Conservation (phyloP, 164 flowering plant genomes). For the Stephania japonica region DNA sequence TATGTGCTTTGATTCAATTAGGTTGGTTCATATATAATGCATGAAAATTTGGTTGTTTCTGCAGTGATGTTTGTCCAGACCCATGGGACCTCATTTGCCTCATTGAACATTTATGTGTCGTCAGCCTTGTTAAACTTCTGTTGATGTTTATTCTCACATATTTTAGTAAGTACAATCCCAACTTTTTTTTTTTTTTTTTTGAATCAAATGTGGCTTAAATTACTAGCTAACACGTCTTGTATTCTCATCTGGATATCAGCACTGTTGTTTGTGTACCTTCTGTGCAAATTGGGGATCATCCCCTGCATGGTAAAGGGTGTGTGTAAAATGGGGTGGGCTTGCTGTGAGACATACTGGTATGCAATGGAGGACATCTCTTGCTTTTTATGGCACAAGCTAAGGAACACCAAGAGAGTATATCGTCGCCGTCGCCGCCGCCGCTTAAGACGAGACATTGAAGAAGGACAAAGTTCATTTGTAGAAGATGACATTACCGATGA, state of each 20-base stretch:
- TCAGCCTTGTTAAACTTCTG: conserved; percentile 45
- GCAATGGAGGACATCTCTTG: conserved; percentile 38
- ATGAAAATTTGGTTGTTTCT: conserved; percentile 10
- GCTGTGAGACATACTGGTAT: conserved; percentile 47
- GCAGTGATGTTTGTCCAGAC: conserved; percentile 54
- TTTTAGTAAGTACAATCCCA: conserved; percentile 37
- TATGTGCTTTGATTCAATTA: background rate
- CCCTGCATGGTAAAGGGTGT: conserved; percentile 62
- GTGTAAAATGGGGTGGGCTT: conserved; percentile 63
- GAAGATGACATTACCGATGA: background rate
- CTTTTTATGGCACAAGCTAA: conserved; percentile 53
- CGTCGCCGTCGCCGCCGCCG: conserved; percentile 32
- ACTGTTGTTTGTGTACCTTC: conserved; percentile 46
- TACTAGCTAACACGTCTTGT: background rate
- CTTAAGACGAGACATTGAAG: conserved; percentile 33
- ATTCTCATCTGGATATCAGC: conserved; percentile 25
- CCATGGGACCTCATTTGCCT: conserved; percentile 65
- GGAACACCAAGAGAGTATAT: conserved; percentile 47
- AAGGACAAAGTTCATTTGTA: conserved; percentile 31
- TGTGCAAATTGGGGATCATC: conserved; percentile 56
- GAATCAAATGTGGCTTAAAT: no score
- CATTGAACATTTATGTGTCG: conserved; percentile 56
- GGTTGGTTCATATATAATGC: background rate
- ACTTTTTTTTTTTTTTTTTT: background rate
- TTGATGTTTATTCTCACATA: conserved; percentile 50